Percentiles rank a stretch among this genome's conserved stretches.
Conservation (phyloP, 2,329 filamentous ascomycete species). For the Orbilia quercus region DNA sequence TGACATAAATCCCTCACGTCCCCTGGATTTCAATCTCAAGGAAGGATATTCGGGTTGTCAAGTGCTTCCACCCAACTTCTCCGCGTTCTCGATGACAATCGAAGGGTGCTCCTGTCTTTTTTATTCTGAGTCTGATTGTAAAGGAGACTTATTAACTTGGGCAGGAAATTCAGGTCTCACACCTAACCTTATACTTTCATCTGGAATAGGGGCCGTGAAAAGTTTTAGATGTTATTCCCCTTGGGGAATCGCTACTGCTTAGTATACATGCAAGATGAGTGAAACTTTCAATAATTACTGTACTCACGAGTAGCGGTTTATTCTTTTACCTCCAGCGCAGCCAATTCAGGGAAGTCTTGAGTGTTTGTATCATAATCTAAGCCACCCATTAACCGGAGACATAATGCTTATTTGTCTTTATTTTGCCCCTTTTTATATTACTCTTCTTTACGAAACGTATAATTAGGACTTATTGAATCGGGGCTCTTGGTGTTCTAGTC, state of each 20-base stretch:
- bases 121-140: conserved; percentile 15
- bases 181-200: too few relatives aligned
- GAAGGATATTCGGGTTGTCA: conserved; percentile 13
- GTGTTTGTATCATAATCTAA: too few relatives aligned
- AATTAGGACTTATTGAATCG: too few relatives aligned
- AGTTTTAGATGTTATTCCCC: conserved; percentile 36
- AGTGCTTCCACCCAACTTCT: not conserved
- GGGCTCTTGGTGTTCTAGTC: too few relatives aligned
- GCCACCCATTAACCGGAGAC: too few relatives aligned
- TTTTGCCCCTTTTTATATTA: too few relatives aligned
- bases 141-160: conserved; percentile 5
- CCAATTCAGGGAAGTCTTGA: too few relatives aligned
- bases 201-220: conserved; percentile 9
- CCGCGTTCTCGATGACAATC: not conserved
- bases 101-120: conserved; percentile 27
- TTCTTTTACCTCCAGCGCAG: not conserved
- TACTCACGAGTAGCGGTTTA: too few relatives aligned
- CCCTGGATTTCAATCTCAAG: not conserved
- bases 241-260: conserved; percentile 10
- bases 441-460: too few relatives aligned
- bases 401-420: too few relatives aligned
- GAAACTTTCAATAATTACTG: too few relatives aligned
- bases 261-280: too few relatives aligned
- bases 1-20: not conserved
- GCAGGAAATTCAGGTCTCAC: conserved; percentile 2